Evolutionary conservation across 495 filamentous ascomycete species (phyloP).

Genomic region (Podospora appendiculata): DNA sequence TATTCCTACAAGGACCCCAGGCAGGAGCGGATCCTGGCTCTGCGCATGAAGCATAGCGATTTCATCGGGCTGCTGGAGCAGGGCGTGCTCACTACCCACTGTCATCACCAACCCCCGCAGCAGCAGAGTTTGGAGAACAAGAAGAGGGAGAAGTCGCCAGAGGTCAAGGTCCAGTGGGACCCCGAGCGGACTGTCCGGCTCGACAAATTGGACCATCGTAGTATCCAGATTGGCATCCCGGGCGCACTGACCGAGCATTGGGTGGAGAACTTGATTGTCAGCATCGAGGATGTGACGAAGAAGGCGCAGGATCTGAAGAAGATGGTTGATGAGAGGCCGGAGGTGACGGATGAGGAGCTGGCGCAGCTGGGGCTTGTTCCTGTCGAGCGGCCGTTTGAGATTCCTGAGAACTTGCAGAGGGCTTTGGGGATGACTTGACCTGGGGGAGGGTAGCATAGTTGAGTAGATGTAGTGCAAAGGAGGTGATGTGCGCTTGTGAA

Average conservation of each 20-base stretch:
- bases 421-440: slow-evolving; percentile 10
- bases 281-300: slow-evolving; percentile 52
- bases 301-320: slow-evolving; percentile 36
- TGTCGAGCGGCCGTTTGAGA: slow-evolving; percentile 36
- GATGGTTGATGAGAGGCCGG: slow-evolving; percentile 31
- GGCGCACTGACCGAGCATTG: slow-evolving; percentile 31
- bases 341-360: slow-evolving; percentile 27
- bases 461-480: no score
- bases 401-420: slow-evolving; percentile 18
- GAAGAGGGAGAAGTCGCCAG: slow-evolving; percentile 17
- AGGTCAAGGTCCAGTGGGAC: slow-evolving; percentile 56
- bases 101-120: not conserved
- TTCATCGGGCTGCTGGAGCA: slow-evolving; percentile 34
- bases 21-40: slow-evolving; percentile 48
- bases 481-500: no score
- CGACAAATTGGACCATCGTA: slow-evolving; percentile 37
- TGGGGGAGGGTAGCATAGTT: not conserved
- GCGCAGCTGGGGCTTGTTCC: slow-evolving; percentile 34
- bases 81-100: slow-evolving; percentile 10
- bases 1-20: slow-evolving; percentile 42
- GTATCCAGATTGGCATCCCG: slow-evolving; percentile 56
- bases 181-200: slow-evolving; percentile 44
- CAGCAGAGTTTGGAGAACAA: not conserved
- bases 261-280: slow-evolving; percentile 43
- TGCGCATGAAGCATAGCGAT: slow-evolving; percentile 37